phyloP scores from a whole-genome alignment of 164 flowering plant species.

The Annona squamosa region DNA sequence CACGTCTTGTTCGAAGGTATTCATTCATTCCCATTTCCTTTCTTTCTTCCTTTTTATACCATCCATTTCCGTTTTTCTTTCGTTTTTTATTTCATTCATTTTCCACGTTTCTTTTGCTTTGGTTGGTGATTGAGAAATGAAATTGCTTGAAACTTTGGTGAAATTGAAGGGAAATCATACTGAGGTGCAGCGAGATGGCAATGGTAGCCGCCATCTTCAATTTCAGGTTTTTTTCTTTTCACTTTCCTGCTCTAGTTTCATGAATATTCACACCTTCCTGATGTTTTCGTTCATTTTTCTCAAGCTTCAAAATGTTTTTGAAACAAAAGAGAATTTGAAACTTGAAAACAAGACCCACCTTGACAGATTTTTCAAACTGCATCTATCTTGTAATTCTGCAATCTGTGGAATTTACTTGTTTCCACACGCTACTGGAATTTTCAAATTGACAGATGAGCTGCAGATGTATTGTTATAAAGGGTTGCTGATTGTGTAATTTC shows the following conservation, averaged over 20 bases:
- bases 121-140: neutral
- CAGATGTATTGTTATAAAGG: neutral
- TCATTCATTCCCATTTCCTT: neutral
- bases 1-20: conserved; percentile 9
- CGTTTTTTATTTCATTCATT: no score
- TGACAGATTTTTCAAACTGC: neutral
- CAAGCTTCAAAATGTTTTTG: neutral
- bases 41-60: neutral
- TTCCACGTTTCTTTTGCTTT: neutral
- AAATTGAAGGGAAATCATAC: conserved; percentile 47
- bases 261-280: neutral
- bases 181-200: conserved; percentile 82
- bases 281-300: neutral
- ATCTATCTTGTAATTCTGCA: neutral
- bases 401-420: neutral
- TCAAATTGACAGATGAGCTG: neutral
- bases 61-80: neutral
- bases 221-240: conserved; percentile 38
- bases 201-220: conserved; percentile 65
- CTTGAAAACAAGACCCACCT: neutral
- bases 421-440: neutral
- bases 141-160: neutral
- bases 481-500: neutral
- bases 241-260: neutral
- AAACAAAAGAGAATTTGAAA: neutral